Base-by-base conservation (phyloP, 116 monocot species). In the Trichopus zeylanicus region DNA sequence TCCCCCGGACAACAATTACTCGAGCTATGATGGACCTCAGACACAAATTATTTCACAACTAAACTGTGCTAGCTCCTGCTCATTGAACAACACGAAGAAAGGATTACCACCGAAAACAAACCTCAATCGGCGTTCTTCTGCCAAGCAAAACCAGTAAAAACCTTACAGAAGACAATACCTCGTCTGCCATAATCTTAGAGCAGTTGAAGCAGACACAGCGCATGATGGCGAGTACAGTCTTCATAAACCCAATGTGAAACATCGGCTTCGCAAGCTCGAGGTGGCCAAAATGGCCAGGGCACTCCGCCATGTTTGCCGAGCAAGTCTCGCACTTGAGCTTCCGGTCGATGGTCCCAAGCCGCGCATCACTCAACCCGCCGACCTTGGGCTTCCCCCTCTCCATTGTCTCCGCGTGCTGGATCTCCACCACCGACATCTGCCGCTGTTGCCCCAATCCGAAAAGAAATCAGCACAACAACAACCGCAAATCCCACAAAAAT, bases 311-410 rank as follows among this genome's bases (percentile, higher is more conserved):
- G 67, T 77, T 84, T 3, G 88, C 91, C 69, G 75, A 85, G 66
- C 98, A 98, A 51, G 98, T 98, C 67, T 98, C 91, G 48, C 98
- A 98, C 81, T 98, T 98, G 71, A 91, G 70, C n/a, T n/a, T n/a
- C n/a, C n/a, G n/a, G n/a, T n/a, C n/a, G n/a, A n/a, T n/a, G n/a
- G n/a, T n/a, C n/a, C n/a, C n/a, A n/a, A n/a, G 74, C 60, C 80
- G 63, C 11, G 91, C 82, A 42, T n/a, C n/a, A n/a, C n/a, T n/a
- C n/a, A n/a, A n/a, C 48, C 91, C 97, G 1, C 66, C 97, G 3
- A 64, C 42, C 77, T 91, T 98, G 26, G 97, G 97, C 69, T 98
- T 98, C 34, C 97, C 97, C 58, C 78, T 56, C 73, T 85, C 97
- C 80, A 75, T 82, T 48, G 97, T 91, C 77, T 98, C 97, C 26